Percentiles rank a stretch among this genome's conserved stretches.
phyloP scores from a whole-genome alignment of 1,284 basidiomycete species.

The Fomitopsis schrenkii region DNA sequence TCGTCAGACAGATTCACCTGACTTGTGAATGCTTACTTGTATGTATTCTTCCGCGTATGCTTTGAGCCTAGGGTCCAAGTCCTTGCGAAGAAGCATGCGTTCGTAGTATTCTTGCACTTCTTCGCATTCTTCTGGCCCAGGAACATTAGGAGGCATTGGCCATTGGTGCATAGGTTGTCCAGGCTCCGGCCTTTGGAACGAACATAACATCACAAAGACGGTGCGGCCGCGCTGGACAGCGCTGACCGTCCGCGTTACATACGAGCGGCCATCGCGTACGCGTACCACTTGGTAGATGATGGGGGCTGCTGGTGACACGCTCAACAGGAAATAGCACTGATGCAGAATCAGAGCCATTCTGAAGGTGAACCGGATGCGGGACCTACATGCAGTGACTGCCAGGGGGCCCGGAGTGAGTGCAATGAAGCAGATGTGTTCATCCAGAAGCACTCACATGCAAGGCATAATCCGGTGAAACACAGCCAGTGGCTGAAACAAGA shows the following conservation, averaged over 20 bases:
- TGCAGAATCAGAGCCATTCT: not conserved
- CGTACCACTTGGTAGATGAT: constrained; percentile 85
- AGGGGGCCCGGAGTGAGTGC: constrained; percentile 8
- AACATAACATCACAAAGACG: constrained; percentile 84
- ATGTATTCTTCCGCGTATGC: constrained; percentile 16
- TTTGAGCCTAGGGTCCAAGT: constrained; percentile 15
- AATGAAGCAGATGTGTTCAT: constrained; percentile 9
- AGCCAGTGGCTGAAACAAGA: constrained; percentile 73
- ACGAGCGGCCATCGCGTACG: constrained; percentile 78
- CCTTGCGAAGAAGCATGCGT: constrained; percentile 10
- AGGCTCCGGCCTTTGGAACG: constrained; percentile 80
- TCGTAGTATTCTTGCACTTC: constrained; percentile 43
- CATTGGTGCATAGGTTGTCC: constrained; percentile 66
- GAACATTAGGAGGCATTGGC: constrained; percentile 54
- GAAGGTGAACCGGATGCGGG: not conserved
- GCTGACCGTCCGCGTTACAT: constrained; percentile 71
- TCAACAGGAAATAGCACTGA: constrained; percentile 80
- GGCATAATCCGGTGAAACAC: constrained; percentile 62
- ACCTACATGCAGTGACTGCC: constrained; percentile 69
- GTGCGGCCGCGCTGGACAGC: constrained; percentile 72
- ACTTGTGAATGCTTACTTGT: constrained; percentile 6
- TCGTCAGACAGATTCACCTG: constrained; percentile 21
- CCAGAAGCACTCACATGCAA: constrained; percentile 57
- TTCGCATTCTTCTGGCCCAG: constrained; percentile 62
- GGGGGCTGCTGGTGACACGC: constrained; percentile 72